phyloP scores from a whole-genome alignment of 192 early-diverging fungal species.

The Coemansia umbellata region DNA sequence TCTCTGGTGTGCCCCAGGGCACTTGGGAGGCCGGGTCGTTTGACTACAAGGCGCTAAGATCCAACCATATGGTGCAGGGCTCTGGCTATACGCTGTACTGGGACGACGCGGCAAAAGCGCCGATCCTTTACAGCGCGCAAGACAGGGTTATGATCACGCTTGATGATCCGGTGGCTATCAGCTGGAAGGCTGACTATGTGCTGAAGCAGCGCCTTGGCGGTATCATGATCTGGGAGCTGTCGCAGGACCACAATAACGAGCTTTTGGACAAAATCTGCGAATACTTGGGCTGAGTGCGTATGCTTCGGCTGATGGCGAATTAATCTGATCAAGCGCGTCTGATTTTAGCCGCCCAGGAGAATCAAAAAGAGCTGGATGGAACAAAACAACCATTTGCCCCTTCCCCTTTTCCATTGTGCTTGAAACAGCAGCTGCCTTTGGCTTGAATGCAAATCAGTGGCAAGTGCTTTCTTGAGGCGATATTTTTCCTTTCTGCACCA shows the following conservation, averaged over 20 bases:
- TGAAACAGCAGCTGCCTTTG: too few species aligned
- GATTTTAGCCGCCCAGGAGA: too few species aligned
- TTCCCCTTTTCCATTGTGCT: too few species aligned
- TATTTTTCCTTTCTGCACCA: neutral
- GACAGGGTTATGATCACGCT: constrained; percentile 75
- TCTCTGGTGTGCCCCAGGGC: constrained; percentile 69
- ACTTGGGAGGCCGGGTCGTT: constrained; percentile 89
- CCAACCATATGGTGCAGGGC: constrained; percentile 44
- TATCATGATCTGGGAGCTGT: constrained; percentile 80
- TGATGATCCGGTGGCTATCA: constrained; percentile 65
- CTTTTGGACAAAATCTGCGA: constrained; percentile 49
- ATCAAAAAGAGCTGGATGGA: too few species aligned
- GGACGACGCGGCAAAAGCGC: constrained; percentile 72
- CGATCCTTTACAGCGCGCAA: constrained; percentile 74
- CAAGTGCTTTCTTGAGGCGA: neutral
- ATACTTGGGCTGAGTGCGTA: constrained; percentile 31
- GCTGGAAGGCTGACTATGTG: constrained; percentile 66
- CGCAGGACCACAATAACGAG: constrained; percentile 41
- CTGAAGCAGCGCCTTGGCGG: constrained; percentile 58
- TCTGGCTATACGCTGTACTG: constrained; percentile 65
- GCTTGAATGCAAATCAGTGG: too few species aligned
- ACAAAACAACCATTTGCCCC: too few species aligned
- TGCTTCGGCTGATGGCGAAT: too few species aligned
- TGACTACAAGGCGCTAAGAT: constrained; percentile 77
- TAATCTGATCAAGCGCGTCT: too few species aligned